Conservation (phyloP, 371 early-diverging fungal species). For the Rhizopus sp. region DNA sequence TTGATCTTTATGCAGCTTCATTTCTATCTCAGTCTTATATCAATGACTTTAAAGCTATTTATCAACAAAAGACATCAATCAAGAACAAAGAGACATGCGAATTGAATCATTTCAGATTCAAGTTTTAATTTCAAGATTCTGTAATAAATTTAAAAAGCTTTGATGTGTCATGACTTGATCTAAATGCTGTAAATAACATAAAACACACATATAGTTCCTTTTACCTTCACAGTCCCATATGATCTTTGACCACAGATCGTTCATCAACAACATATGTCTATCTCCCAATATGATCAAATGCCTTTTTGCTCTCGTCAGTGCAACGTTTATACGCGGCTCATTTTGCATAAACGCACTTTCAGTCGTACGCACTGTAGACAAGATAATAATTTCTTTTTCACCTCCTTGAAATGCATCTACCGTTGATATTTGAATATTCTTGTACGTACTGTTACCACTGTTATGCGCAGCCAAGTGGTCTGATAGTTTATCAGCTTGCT, state of each 20-base stretch:
- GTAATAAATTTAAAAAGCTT: constrained; percentile 12
- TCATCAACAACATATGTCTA: constrained; percentile 27
- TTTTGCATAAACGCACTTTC: constrained; percentile 60
- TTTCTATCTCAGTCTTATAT: constrained; percentile 10
- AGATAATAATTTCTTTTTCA: constrained; percentile 79
- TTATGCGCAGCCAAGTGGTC: constrained; percentile 26
- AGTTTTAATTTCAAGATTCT: constrained; percentile 7
- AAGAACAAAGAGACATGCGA: constrained; percentile 9
- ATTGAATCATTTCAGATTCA: constrained; percentile 8
- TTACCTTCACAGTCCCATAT: constrained; percentile 46
- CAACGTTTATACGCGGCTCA: constrained; percentile 60
- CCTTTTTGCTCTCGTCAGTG: constrained; percentile 61
- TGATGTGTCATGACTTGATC: constrained; percentile 17
- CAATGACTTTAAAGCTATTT: constrained; percentile 2
- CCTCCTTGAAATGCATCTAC: constrained; percentile 90
- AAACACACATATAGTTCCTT: not conserved
- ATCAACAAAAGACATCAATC: not conserved
- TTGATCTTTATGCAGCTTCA: not conserved
- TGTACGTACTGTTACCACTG: constrained; percentile 12
- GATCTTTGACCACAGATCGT: constrained; percentile 40
- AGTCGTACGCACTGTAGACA: constrained; percentile 73
- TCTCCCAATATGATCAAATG: constrained; percentile 70
- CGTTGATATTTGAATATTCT: constrained; percentile 60
- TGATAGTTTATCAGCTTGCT: constrained; percentile 61
- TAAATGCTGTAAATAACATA: constrained; percentile 2